Evolutionary conservation across 495 filamentous ascomycete genomes (phyloP), one percentile per base, ranked within the genome.

Genomic region (Talaromyces liani): DNA sequence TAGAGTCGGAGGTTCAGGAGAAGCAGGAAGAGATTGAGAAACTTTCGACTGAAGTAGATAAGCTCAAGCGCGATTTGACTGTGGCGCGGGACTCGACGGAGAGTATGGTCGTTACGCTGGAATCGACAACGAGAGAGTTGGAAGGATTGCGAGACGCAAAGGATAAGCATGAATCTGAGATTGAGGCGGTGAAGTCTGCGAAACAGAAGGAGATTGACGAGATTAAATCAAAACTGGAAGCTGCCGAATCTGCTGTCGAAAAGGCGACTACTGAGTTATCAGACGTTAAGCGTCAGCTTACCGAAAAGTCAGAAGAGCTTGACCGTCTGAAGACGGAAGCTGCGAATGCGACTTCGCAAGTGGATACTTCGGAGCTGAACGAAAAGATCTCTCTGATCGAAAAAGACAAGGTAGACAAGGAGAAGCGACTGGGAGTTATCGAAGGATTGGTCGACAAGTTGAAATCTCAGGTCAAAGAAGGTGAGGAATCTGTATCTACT

Each of bases 11-110:
- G 65, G 67, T 91, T 57, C 77, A 86, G 64, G 77, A 79, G 61
- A 82, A 82, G 49, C 85, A 91, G 64, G 78, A 82, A 34, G 87
- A 92, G 69, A 81, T 92, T 33, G 80, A 83, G 36, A 77, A 79
- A 20, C 81, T 93, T 18, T 88, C 88, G 66, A 71, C 76, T 9
- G 84, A 90, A 60, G 73, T 90, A 18, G 81, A 82, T 25, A 80
- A 74, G 47, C 75, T 86, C 22, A 79, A 80, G 69, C 72, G 73
- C 4, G 81, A 85, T 64, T 71, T 85, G 27, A 75, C 79, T 0
- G 80, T 83, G 29, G 79, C 85, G 3, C 83, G 85, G 54, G 87
- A 90, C 69, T 85, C 87, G 6, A 88, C 85, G 6, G 78, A 87
- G 64, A 81, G 82, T 20, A 84, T 91, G 75, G 84, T 84, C 1